Evolutionary conservation across 495 filamentous ascomycete genomes (phyloP).

Genomic region (Hypoxylon trugodes): DNA sequence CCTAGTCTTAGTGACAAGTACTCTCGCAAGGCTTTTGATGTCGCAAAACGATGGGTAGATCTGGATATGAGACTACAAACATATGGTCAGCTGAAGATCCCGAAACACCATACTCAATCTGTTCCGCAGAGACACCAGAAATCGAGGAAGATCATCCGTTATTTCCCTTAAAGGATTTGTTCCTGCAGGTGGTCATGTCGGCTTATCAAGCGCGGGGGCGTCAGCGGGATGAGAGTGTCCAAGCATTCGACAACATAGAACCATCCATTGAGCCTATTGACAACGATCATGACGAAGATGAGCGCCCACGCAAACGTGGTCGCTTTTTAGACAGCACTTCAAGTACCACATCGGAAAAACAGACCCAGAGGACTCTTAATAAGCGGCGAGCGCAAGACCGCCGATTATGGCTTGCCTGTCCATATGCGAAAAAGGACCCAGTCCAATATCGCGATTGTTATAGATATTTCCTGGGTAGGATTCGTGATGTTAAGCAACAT

Average conservation of each 20-base stretch:
- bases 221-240: slow-evolving; percentile 15
- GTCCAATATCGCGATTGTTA: slow-evolving; percentile 42
- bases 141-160: slow-evolving; percentile 34
- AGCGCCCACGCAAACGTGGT: slow-evolving; percentile 25
- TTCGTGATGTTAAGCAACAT: slow-evolving; percentile 50
- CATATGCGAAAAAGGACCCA: slow-evolving; percentile 47
- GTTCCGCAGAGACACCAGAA: slow-evolving; percentile 32
- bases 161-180: slow-evolving; percentile 31
- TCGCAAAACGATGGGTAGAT: slow-evolving; percentile 34
- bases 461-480: slow-evolving; percentile 39
- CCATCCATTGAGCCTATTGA: slow-evolving; percentile 9
- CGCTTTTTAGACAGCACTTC: slow-evolving; percentile 17
- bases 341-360: slow-evolving; percentile 9
- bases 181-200: slow-evolving; percentile 34
- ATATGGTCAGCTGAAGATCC: slow-evolving; percentile 25
- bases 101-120: slow-evolving; percentile 34
- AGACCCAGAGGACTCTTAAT: slow-evolving; percentile 15
- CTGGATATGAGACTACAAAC: slow-evolving; percentile 35
- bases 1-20: neutral
- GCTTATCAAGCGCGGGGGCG: slow-evolving; percentile 6
- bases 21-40: slow-evolving; percentile 2
- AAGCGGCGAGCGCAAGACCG: slow-evolving; percentile 34
- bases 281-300: slow-evolving; percentile 7
- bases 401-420: slow-evolving; percentile 43
- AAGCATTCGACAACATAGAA: slow-evolving; percentile 10